phyloP scores from a whole-genome alignment of 495 filamentous ascomycete species.

The Sabuloglossum arenarium region DNA sequence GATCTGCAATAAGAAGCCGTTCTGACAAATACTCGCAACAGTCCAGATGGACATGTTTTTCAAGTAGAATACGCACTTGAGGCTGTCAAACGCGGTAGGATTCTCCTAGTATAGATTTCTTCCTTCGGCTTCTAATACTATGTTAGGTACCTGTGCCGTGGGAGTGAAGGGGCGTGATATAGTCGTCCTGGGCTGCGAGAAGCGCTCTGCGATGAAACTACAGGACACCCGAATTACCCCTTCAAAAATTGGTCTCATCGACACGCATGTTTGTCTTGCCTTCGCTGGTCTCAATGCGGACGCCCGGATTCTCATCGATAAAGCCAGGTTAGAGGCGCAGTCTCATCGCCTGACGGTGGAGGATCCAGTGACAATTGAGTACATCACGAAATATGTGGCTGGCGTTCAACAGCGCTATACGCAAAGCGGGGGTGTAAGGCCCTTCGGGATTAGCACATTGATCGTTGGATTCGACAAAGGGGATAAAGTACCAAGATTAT shows the following conservation, averaged over 20 bases:
- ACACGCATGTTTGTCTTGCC: slow-evolving; percentile 82
- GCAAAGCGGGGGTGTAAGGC: slow-evolving; percentile 89
- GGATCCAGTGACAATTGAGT: slow-evolving; percentile 92
- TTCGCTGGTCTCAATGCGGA: slow-evolving; percentile 96
- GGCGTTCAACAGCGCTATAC: slow-evolving; percentile 97
- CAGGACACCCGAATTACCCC: slow-evolving; percentile 98
- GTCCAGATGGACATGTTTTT: slow-evolving; percentile 97
- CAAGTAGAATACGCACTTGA: slow-evolving; percentile 98
- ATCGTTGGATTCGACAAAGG: slow-evolving; percentile 93
- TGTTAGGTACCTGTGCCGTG: slow-evolving; percentile 85
- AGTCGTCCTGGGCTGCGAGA: slow-evolving; percentile 93
- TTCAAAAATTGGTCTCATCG: slow-evolving; percentile 87
- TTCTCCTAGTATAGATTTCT: background rate
- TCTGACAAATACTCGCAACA: slow-evolving; percentile 22
- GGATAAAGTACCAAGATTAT: slow-evolving; percentile 65
- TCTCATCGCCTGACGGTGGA: slow-evolving; percentile 96
- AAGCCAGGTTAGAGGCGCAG: slow-evolving; percentile 89
- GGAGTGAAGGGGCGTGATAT: slow-evolving; percentile 90
- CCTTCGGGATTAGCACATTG: slow-evolving; percentile 93
- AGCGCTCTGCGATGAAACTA: slow-evolving; percentile 95
- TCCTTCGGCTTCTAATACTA: slow-evolving; percentile 5
- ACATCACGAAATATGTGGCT: slow-evolving; percentile 96
- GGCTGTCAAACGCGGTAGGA: slow-evolving; percentile 85
- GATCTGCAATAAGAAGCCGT: slow-evolving; percentile 15
- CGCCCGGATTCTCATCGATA: slow-evolving; percentile 91